Conservation (phyloP, 106 monocot species). For the Acorus gramineus region DNA sequence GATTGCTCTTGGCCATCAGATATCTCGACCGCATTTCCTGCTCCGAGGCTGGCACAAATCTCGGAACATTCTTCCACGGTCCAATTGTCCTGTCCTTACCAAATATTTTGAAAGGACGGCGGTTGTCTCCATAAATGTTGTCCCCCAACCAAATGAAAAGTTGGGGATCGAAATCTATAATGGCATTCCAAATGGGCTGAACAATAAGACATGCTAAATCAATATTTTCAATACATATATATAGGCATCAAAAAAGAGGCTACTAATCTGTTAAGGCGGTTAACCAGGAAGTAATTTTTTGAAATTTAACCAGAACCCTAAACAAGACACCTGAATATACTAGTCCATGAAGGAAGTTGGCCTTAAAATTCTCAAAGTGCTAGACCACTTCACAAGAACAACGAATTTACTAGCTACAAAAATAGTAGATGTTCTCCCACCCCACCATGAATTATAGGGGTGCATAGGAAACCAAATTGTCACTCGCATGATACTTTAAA, state of each 20-base stretch:
- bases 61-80: conserved; percentile 64
- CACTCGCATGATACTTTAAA: no score
- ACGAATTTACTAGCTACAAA: no score
- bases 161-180: conserved; percentile 58
- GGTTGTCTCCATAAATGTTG: conserved; percentile 77
- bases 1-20: conserved; percentile 38
- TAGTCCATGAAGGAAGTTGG: no score
- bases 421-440: no score
- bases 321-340: no score
- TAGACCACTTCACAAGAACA: no score
- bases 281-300: background rate
- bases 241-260: no score
- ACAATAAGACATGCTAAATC: background rate
- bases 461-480: no score
- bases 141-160: conserved; percentile 84
- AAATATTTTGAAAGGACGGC: conserved; percentile 37
- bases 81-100: conserved; percentile 70
- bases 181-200: conserved; percentile 79
- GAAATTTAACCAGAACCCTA: background rate
- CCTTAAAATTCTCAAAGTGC: no score
- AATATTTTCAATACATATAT: no score
- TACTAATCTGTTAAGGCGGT: no score
- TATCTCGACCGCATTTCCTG: conserved; percentile 47
- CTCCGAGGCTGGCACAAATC: conserved; percentile 52
- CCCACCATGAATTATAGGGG: no score